phyloP scores from a whole-genome alignment of 2,329 filamentous ascomycete species.

The Exophiala viscosa region DNA sequence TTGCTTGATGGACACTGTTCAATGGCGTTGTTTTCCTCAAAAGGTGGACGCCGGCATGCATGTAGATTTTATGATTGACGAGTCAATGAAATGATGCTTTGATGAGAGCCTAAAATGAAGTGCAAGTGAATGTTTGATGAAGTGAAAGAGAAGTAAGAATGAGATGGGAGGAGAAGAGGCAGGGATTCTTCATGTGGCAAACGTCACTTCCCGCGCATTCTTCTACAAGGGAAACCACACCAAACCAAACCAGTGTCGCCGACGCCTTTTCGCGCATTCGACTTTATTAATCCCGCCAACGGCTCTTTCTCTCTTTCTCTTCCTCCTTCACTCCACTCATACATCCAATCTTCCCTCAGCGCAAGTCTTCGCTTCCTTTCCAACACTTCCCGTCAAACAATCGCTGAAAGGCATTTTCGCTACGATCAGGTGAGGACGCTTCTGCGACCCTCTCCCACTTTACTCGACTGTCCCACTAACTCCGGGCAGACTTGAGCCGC shows the following conservation, averaged over 20 bases:
- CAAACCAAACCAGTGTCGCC: no score
- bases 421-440: not conserved
- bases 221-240: no score
- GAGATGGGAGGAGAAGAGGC: no score
- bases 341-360: not conserved
- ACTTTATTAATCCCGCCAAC: not conserved
- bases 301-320: not conserved
- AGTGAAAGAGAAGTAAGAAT: no score
- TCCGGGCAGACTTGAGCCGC: not conserved
- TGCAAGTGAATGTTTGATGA: not conserved
- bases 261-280: no score
- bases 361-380: not conserved
- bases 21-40: no score
- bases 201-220: constrained; percentile 1
- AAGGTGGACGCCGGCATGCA: no score
- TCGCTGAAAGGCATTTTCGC: not conserved
- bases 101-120: not conserved
- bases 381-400: not conserved
- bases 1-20: no score
- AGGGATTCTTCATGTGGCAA: not conserved
- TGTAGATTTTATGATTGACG: not conserved
- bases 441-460: no score
- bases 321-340: not conserved
- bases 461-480: not conserved
- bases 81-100: not conserved